Base-by-base conservation (phyloP, 768 basidiomycete genomes). In the Strobilomyces echinocephalus region DNA sequence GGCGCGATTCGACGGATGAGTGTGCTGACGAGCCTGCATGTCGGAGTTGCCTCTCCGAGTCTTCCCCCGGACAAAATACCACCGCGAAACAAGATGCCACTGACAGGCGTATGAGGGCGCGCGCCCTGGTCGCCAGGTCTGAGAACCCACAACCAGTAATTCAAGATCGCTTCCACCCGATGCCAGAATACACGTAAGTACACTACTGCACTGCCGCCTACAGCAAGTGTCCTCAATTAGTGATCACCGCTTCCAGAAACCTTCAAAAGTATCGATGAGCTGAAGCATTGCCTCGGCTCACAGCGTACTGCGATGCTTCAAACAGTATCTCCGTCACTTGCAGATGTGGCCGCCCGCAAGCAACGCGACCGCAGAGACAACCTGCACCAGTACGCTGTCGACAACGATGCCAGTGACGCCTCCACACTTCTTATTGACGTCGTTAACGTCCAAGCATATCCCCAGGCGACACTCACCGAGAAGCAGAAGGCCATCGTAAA, bases 1-100 rank as follows among this genome's bases (percentile, higher is more conserved):
- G 28, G 79, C 80, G 39, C 88, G 82, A 60, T 86, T 87, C 1
- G 88, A 87, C 12, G 69, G 67, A 55, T 85, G 79, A 7, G 72
- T 78, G 55, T 87, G 78, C 1, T 74, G 73, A 30, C 76, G 77
- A 28, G 78, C 86, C 16, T 26, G 2, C 14, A 24, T 4, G 41
- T 44, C 42, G 42, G 42, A 44, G 28, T 44, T 30, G 24, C 20
- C 18, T 40, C 26, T 30, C 30, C 30, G 30, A 28, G 26, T 43
- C 15, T 14, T 2, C 42, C 33, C 28, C 30, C 30, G 30, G 6
- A 30, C 30, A 5, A 8, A 30, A 30, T 24, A 24, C 24, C 24
- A 24, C 24, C 24, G 24, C 24, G 24, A 24, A 24, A 24, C 24
- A 24, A 24, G 24, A 24, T 24, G 4, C 24, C 24, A 24, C 24